These are phyloP conservation scores for Ogataea trehaloabstinens DNA, from an alignment of 805 yeast species.

Conservation along the genomic window DNA sequence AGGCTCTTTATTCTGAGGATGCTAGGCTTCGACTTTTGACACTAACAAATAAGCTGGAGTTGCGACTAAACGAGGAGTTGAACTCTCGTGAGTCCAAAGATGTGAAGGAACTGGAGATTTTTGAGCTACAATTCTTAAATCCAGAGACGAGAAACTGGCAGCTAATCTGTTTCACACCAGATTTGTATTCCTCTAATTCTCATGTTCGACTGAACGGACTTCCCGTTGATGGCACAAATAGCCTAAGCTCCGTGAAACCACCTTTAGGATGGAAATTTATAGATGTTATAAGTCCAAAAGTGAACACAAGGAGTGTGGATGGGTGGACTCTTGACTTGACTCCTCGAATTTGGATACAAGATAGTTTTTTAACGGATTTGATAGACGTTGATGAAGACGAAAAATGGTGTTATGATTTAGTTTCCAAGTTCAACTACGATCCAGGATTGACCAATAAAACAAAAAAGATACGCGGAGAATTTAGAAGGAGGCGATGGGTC, in stretches of 20 bases:
- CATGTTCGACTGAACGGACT: constrained; percentile 33
- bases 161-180: constrained; percentile 54
- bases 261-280: constrained; percentile 60
- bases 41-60: constrained; percentile 49
- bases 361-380: constrained; percentile 46
- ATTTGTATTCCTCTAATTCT: constrained; percentile 52
- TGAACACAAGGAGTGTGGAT: constrained; percentile 18
- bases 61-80: constrained; percentile 37
- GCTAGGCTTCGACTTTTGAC: constrained; percentile 53
- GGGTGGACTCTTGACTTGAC: constrained; percentile 69
- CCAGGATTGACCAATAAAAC: constrained; percentile 17
- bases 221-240: constrained; percentile 27
- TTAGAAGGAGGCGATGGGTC: constrained; percentile 69
- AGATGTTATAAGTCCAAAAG: constrained; percentile 10
- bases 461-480: constrained; percentile 38
- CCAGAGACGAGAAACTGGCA: constrained; percentile 57
- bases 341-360: constrained; percentile 62
- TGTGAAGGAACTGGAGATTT: constrained; percentile 57
- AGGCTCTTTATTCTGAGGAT: constrained; percentile 57
- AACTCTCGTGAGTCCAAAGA: constrained; percentile 38
- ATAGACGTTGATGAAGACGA: constrained; percentile 68
- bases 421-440: constrained; percentile 22
- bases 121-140: constrained; percentile 60
- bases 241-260: constrained; percentile 45
- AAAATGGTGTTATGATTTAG: constrained; percentile 81